A percentile compares a stretch with the other conserved stretches of the same genome.
These are phyloP conservation scores for Cyberlindnera japonica DNA, from an alignment of 805 yeast genomes.

Conservation along the genomic window DNA sequence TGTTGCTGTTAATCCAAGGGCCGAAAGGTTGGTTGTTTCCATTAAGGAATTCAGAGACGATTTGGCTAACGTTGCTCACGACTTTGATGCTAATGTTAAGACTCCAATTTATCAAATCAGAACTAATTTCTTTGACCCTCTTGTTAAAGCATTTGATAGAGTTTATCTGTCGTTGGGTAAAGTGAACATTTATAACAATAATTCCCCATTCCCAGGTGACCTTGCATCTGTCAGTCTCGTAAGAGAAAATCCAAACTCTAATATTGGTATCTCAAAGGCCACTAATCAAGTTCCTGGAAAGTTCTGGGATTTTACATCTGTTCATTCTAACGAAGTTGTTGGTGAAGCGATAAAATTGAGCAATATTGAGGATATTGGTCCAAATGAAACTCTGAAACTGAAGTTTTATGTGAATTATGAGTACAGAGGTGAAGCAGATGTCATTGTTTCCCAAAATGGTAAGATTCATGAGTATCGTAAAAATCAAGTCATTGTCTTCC, in stretches of 20 bases:
- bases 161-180: conserved; percentile 58
- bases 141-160: conserved; percentile 56
- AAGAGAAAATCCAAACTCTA: conserved; percentile 47
- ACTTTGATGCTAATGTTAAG: conserved; percentile 34
- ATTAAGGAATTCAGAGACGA: conserved; percentile 69
- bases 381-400: conserved; percentile 53
- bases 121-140: conserved; percentile 61
- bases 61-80: conserved; percentile 28
- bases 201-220: conserved; percentile 30
- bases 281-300: conserved; percentile 51
- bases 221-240: conserved; percentile 45
- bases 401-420: conserved; percentile 62
- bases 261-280: conserved; percentile 60
- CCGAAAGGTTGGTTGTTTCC: conserved; percentile 64
- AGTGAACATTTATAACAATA: conserved; percentile 30
- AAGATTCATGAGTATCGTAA: conserved; percentile 46
- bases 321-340: conserved; percentile 63
- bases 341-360: conserved; percentile 67
- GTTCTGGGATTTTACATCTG: conserved; percentile 71
- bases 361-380: conserved; percentile 47
- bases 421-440: conserved; percentile 53
- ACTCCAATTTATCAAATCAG: conserved; percentile 63
- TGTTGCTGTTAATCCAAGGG: conserved; percentile 77
- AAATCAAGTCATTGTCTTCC: conserved; percentile 44
- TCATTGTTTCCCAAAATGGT: conserved; percentile 45